Base-by-base conservation (phyloP, 495 filamentous ascomycete species). In the Neurospora sublineolata region DNA sequence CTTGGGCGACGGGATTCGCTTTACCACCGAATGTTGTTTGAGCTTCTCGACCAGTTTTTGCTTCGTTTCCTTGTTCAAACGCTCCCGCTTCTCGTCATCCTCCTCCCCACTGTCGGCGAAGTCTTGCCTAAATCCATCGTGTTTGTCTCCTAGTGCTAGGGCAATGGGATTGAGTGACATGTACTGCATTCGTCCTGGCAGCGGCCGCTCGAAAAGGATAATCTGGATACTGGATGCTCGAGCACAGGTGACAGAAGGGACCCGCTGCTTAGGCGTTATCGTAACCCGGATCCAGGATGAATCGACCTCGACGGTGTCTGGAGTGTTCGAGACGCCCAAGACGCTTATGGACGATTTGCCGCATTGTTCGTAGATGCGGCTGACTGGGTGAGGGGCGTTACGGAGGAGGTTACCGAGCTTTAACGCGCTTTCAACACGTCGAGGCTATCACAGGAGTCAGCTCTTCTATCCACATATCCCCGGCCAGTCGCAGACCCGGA, bases 121-220 rank as follows among this genome's bases (percentile, higher is more conserved):
- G 30, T 77, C 76, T 67, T 78, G 71, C 27, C 73, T 76, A n/a
- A 74, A 74, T 30, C 73, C 72, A 36, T 78, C 76, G 23, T 79
- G 79, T 75, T 97, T 94, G 78, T 97, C 96, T 10, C 88, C 92
- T 69, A 99, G 82, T 0, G 93, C 93, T 37, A 99, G 82, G 0
- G 94, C 90, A 44, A 99, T 98, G 0, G 94, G 95, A 52, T 89
- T 86, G 20, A 97, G 83, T 1, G 95, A 98, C 79, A 97, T 92
- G 76, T 97, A 98, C 80, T 99, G 94, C 95, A 99, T 99, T 72
- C 89, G 87, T 38, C 85, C 88, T 1, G 95, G 94, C 73, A 93
- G 87, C 0, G 95, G 95, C 27, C 93, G 86, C 73, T 97, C 89
- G 79, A 93, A 99, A 75, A 95, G 85, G 68, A 97, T 91, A 8